Evolutionary conservation across 129 eudicot genomes (phyloP).

Genomic region (Flaveria ramosissima): DNA sequence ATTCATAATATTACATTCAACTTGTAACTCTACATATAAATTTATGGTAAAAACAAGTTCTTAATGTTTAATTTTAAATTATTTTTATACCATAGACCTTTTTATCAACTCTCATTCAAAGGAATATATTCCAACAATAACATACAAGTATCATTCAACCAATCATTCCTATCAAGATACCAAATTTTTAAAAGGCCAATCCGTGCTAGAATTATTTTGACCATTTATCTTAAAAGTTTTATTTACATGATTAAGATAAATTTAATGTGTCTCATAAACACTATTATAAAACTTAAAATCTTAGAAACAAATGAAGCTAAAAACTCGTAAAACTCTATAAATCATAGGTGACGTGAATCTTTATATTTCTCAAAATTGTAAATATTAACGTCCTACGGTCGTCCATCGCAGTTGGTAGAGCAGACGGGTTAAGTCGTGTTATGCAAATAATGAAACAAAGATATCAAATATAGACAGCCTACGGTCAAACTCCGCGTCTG

Average conservation of each 20-base stretch:
- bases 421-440: too few species aligned
- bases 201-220: neutral
- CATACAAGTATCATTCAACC: slow-evolving; percentile 22
- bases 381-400: too few species aligned
- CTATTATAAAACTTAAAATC: neutral
- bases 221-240: neutral
- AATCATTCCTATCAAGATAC: slow-evolving; percentile 9
- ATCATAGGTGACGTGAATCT: too few species aligned
- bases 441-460: too few species aligned
- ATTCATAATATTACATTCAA: neutral
- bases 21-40: neutral
- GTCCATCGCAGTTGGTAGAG: too few species aligned
- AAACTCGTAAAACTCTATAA: too few species aligned
- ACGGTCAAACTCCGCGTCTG: too few species aligned
- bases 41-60: neutral
- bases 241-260: neutral
- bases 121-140: slow-evolving; percentile 34
- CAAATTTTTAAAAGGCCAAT: slow-evolving; percentile 10
- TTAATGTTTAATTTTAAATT: neutral
- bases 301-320: neutral
- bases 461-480: too few species aligned
- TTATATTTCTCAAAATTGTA: too few species aligned
- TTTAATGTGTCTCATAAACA: neutral
- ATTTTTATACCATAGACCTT: neutral
- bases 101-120: neutral